Evolutionary conservation across 129 eudicot species (phyloP).

Genomic region (Arctium lappa): DNA sequence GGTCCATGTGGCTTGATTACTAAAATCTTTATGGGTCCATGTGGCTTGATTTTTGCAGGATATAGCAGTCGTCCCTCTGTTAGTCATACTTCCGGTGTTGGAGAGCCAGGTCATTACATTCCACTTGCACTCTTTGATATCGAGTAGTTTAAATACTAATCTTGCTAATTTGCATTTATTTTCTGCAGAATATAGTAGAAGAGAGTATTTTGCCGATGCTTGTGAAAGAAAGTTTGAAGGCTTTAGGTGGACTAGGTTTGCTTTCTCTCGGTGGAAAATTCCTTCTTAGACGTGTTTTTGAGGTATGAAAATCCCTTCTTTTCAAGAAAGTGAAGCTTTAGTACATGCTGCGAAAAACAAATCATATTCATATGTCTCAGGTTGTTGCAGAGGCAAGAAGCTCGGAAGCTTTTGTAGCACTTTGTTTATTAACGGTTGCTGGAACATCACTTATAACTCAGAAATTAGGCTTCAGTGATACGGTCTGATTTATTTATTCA

Average conservation of each 20-base stretch:
- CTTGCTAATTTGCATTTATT: background rate
- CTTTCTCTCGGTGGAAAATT: slow-evolving; percentile 90
- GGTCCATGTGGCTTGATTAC: background rate
- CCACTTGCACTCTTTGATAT: background rate
- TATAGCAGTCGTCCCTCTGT: slow-evolving; percentile 94
- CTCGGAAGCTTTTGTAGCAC: slow-evolving; percentile 98
- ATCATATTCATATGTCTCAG: slow-evolving; percentile 40
- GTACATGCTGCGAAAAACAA: slow-evolving; percentile 8
- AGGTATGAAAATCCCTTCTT: slow-evolving; percentile 45
- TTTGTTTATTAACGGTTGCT: slow-evolving; percentile 92
- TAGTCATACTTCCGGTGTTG: slow-evolving; percentile 94
- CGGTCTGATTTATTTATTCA: slow-evolving; percentile 48
- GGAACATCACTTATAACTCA: slow-evolving; percentile 98
- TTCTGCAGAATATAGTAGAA: slow-evolving; percentile 60
- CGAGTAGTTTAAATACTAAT: background rate
- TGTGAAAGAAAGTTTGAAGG: slow-evolving; percentile 83
- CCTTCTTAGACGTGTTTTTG: slow-evolving; percentile 85
- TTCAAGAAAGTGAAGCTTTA: background rate
- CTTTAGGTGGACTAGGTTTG: slow-evolving; percentile 85
- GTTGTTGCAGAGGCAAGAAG: slow-evolving; percentile 98
- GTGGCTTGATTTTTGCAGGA: slow-evolving; percentile 70
- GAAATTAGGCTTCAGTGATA: slow-evolving; percentile 97
- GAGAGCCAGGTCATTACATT: slow-evolving; percentile 71
- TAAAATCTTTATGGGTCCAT: slow-evolving; percentile 22
- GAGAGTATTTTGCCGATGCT: slow-evolving; percentile 94